phyloP scores from a whole-genome alignment of 345 rosid species.

The Euclidium syriacum region DNA sequence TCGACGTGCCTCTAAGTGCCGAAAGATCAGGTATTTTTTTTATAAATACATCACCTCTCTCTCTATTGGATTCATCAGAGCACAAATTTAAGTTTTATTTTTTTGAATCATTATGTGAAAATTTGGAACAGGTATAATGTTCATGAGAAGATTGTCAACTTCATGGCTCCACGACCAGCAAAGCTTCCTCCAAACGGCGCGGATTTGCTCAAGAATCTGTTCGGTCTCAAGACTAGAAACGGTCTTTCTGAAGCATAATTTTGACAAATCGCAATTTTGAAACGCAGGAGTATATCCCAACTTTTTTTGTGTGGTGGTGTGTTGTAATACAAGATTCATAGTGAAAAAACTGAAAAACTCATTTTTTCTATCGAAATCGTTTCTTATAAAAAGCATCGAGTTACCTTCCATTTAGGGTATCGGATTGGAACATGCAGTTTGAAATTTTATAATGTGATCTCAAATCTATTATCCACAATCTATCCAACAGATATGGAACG shows the following conservation, averaged over 20 bases:
- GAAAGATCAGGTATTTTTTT: slow-evolving; percentile 63
- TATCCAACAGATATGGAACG: no score
- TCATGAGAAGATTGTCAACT: slow-evolving; percentile 76
- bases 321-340: slow-evolving; percentile 7
- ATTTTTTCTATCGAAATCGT: background rate
- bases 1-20: slow-evolving; percentile 82
- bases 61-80: background rate
- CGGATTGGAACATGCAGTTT: no score
- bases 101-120: background rate
- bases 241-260: slow-evolving; percentile 11
- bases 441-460: no score
- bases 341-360: background rate
- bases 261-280: background rate
- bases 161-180: slow-evolving; percentile 71
- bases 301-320: background rate
- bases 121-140: slow-evolving; percentile 53
- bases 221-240: slow-evolving; percentile 55
- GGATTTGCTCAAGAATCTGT: slow-evolving; percentile 68
- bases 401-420: no score
- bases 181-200: slow-evolving; percentile 63
- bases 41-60: background rate
- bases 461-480: no score
- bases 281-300: background rate
- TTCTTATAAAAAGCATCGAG: background rate
- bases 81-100: background rate